These are phyloP conservation scores for Petasospora fabianii DNA, from an alignment of 1,139 yeast genomes.

Conservation along the genomic window DNA sequence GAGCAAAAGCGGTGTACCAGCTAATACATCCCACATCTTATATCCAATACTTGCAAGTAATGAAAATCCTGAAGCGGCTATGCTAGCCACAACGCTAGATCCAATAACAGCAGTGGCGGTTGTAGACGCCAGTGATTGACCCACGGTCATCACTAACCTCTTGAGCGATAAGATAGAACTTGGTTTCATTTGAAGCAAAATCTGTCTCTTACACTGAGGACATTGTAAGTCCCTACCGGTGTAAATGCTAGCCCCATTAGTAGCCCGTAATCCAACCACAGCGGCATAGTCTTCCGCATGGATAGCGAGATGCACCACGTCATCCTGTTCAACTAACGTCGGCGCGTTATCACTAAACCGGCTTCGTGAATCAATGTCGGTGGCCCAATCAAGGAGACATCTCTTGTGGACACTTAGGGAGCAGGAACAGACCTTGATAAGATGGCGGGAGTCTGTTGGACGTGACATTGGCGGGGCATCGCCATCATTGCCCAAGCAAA, in stretches of 20 bases:
- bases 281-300: slow-evolving; percentile 4
- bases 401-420: slow-evolving; percentile 40
- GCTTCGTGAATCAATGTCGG: slow-evolving; percentile 31
- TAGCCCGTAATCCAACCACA: slow-evolving; percentile 12
- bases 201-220: slow-evolving; percentile 42
- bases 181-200: slow-evolving; percentile 30
- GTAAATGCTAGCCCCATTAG: slow-evolving; percentile 13
- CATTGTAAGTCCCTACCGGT: slow-evolving; percentile 29
- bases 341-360: slow-evolving; percentile 15
- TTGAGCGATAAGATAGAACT: slow-evolving; percentile 26
- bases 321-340: slow-evolving; percentile 1
- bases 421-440: slow-evolving; percentile 42
- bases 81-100: slow-evolving; percentile 27
- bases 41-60: slow-evolving; percentile 32
- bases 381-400: slow-evolving; percentile 42
- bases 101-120: slow-evolving; percentile 26
- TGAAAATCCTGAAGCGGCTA: slow-evolving; percentile 26
- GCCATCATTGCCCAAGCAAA: slow-evolving; percentile 39
- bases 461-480: slow-evolving; percentile 37
- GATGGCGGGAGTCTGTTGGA: slow-evolving; percentile 31
- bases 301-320: slow-evolving; percentile 8
- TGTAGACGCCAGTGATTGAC: slow-evolving; percentile 20
- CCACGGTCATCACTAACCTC: slow-evolving; percentile 23
- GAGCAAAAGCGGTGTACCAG: slow-evolving; percentile 33
- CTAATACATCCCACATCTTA: slow-evolving; percentile 20